Evolutionary conservation across 371 early-diverging fungal genomes (phyloP).

Genomic region (Mucor velutinosus): DNA sequence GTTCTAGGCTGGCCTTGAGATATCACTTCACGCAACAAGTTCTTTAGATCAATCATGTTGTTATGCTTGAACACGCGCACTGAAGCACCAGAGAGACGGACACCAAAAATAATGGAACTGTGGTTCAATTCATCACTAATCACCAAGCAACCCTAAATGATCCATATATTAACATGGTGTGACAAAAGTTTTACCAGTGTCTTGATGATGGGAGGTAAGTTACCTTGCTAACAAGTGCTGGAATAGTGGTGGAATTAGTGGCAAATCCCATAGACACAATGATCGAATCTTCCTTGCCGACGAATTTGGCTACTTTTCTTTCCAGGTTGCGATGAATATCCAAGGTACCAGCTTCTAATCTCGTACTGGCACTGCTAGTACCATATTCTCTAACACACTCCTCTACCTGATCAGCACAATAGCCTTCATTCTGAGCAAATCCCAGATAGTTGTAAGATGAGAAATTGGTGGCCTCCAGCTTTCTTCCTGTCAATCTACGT

Average conservation of each 20-base stretch:
- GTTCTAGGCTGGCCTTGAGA: constrained; percentile 99
- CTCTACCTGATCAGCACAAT: constrained; percentile 93
- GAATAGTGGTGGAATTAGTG: constrained; percentile 98
- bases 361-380: constrained; percentile 64
- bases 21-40: constrained; percentile 88
- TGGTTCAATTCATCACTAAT: constrained; percentile 99
- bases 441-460: constrained; percentile 99
- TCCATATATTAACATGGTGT: constrained; percentile 25
- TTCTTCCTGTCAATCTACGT: constrained; percentile 76
- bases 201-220: too few species aligned
- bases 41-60: constrained; percentile 78
- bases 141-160: constrained; percentile 92
- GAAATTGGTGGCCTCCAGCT: constrained; percentile 85
- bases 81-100: constrained; percentile 91
- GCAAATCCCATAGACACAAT: constrained; percentile 99
- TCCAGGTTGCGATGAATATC: constrained; percentile 87
- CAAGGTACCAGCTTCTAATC: constrained; percentile 73
- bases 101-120: constrained; percentile 96
- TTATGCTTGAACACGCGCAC: constrained; percentile 98
- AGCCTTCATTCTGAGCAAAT: constrained; percentile 91
- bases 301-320: constrained; percentile 90
- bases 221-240: constrained; percentile 87
- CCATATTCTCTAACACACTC: constrained; percentile 68
- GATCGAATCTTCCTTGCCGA: constrained; percentile 94
- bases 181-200: background rate